These are phyloP conservation scores for Kurtzmaniella natalensis DNA, from an alignment of 1,139 yeast genomes.

Conservation along the genomic window DNA sequence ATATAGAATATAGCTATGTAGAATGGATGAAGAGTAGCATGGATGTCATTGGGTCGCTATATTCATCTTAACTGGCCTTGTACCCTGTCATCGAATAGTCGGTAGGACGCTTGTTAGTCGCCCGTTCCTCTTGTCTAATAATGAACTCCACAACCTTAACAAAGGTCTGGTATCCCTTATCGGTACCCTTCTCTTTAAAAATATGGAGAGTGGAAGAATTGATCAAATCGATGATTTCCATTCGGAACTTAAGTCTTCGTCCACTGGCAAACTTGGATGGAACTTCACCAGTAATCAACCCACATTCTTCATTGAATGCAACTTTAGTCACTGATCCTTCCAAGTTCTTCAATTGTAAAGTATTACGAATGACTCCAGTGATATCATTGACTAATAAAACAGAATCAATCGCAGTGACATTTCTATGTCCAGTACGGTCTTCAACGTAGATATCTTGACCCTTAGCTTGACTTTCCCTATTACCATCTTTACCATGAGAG, in stretches of 20 bases:
- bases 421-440: slow-evolving; percentile 12
- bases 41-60: no score
- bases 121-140: slow-evolving; percentile 33
- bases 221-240: slow-evolving; percentile 38
- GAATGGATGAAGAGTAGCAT: neutral
- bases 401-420: slow-evolving; percentile 33
- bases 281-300: slow-evolving; percentile 41
- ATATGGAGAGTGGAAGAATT: slow-evolving; percentile 49
- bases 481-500: slow-evolving; percentile 6
- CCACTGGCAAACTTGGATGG: slow-evolving; percentile 49
- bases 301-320: slow-evolving; percentile 40
- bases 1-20: no score
- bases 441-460: slow-evolving; percentile 8
- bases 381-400: slow-evolving; percentile 26
- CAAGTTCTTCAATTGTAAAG: slow-evolving; percentile 43
- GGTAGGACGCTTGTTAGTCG: slow-evolving; percentile 15
- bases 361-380: slow-evolving; percentile 32
- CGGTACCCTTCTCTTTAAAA: slow-evolving; percentile 61
- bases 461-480: neutral
- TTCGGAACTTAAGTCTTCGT: slow-evolving; percentile 44
- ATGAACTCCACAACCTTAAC: slow-evolving; percentile 43
- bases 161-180: slow-evolving; percentile 57
- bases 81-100: slow-evolving; percentile 1
- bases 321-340: slow-evolving; percentile 48
- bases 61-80: no score